These are phyloP conservation scores for Aegilops tauschii DNA, from an alignment of 176 grass and related monocot species.

Conservation along the genomic window DNA sequence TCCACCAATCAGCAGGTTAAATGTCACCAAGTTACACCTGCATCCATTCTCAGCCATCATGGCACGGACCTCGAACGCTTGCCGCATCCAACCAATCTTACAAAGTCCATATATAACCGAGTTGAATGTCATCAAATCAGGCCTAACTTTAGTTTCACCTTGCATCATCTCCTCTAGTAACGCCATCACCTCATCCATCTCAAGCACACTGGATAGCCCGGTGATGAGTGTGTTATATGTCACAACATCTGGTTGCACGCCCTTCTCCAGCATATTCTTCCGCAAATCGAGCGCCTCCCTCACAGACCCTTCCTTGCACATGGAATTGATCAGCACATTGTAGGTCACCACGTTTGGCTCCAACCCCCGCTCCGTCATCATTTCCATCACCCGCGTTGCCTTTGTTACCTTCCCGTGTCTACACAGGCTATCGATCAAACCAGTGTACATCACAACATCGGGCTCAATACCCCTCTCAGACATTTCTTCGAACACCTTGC, in stretches of 20 bases:
- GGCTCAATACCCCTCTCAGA: slow-evolving; percentile 29
- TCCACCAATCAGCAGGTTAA: slow-evolving; percentile 51
- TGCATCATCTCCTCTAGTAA: slow-evolving; percentile 57
- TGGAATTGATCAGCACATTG: slow-evolving; percentile 52
- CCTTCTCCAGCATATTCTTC: slow-evolving; percentile 39
- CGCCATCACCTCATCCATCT: slow-evolving; percentile 43
- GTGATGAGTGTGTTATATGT: slow-evolving; percentile 55
- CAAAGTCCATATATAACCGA: slow-evolving; percentile 65
- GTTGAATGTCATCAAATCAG: slow-evolving; percentile 49
- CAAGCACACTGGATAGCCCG: slow-evolving; percentile 47
- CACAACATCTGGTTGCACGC: slow-evolving; percentile 40
- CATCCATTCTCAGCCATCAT: slow-evolving; percentile 49
- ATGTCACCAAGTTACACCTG: slow-evolving; percentile 44
- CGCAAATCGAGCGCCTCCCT: slow-evolving; percentile 25
- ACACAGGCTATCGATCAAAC: slow-evolving; percentile 64
- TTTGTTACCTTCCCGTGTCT: slow-evolving; percentile 44
- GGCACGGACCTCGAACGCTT: slow-evolving; percentile 36
- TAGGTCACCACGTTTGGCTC: slow-evolving; percentile 54
- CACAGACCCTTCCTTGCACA: slow-evolving; percentile 47
- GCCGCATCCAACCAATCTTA: slow-evolving; percentile 29
- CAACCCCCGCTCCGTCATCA: slow-evolving; percentile 54
- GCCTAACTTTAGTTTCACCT: slow-evolving; percentile 25
- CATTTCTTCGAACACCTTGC: slow-evolving; percentile 63
- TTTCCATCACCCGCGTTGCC: slow-evolving; percentile 37
- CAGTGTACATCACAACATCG: slow-evolving; percentile 46